These are phyloP conservation scores for Pythium plurisporium DNA, from an alignment of 352 stramenopile species.

Conservation along the genomic window DNA sequence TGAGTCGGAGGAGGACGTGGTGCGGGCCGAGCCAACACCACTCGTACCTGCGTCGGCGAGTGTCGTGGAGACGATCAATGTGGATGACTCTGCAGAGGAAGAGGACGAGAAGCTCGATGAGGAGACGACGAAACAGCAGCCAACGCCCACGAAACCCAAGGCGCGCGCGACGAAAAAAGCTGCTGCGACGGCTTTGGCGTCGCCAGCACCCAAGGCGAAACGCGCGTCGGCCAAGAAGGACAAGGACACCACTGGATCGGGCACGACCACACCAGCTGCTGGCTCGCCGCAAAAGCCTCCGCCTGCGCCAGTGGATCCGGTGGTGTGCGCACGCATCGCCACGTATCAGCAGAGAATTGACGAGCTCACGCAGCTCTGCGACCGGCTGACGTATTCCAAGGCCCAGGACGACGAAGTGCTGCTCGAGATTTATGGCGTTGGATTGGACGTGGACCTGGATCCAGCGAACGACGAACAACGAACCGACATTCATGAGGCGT, in stretches of 20 bases:
- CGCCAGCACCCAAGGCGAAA: neutral
- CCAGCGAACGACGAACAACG: constrained; percentile 14
- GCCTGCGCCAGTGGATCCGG: constrained; percentile 39
- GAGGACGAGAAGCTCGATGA: neutral
- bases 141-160: neutral
- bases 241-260: neutral
- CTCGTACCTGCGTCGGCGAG: no score
- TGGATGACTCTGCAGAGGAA: no score
- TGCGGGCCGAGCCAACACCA: neutral
- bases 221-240: constrained; percentile 1
- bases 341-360: constrained; percentile 73
- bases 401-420: constrained; percentile 34
- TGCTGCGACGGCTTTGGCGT: neutral
- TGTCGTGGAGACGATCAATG: no score
- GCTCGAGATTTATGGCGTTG: constrained; percentile 72
- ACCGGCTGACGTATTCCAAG: constrained; percentile 23
- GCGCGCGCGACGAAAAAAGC: neutral
- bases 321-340: constrained; percentile 55
- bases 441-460: constrained; percentile 46
- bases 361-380: constrained; percentile 53
- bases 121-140: neutral
- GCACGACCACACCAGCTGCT: neutral
- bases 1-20: constrained; percentile 23
- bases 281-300: constrained; percentile 15
- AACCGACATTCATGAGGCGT: neutral